Percentiles rank a stretch among this genome's conserved stretches.
Conservation (phyloP, 1,284 basidiomycete species). For the Abortiporus biennis region DNA sequence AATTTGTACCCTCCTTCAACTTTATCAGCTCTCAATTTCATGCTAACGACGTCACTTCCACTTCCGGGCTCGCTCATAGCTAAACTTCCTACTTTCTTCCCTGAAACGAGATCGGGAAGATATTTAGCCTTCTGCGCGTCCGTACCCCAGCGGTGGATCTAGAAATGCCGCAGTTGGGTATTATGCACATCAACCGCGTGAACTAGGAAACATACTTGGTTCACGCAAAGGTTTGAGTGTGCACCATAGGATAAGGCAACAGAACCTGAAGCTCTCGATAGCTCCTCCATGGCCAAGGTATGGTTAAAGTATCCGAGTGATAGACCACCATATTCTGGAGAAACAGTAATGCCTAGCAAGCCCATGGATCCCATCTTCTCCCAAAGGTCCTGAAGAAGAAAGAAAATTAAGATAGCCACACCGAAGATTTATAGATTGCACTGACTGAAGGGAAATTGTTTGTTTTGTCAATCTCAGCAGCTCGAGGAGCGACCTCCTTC, state of each 20-base stretch:
- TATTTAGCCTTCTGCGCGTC: constrained; percentile 84
- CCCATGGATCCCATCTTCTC: constrained; percentile 87
- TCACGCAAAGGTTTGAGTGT: constrained; percentile 88
- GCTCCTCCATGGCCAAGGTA: constrained; percentile 88
- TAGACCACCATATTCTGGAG: constrained; percentile 75
- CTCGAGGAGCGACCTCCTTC: constrained; percentile 76
- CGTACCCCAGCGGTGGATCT: constrained; percentile 87
- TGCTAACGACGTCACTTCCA: constrained; percentile 91
- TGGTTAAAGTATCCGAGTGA: constrained; percentile 84
- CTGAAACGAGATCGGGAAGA: constrained; percentile 78
- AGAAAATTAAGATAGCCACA: constrained; percentile 5
- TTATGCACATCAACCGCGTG: background rate
- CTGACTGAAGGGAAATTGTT: constrained; percentile 75
- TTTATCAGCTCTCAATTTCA: constrained; percentile 79
- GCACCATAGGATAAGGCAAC: constrained; percentile 92
- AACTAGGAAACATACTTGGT: constrained; percentile 36
- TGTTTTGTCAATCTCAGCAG: constrained; percentile 77
- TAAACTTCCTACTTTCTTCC: constrained; percentile 82
- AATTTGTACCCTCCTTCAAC: constrained; percentile 71
- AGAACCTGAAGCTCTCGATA: constrained; percentile 85
- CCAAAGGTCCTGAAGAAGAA: constrained; percentile 84
- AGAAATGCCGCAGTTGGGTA: background rate
- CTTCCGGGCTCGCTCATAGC: constrained; percentile 93
- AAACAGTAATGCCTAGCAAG: constrained; percentile 78
- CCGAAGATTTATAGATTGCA: constrained; percentile 7